These are phyloP conservation scores for Calonectria honghensis DNA, from an alignment of 2,329 filamentous ascomycete genomes.

Conservation along the genomic window DNA sequence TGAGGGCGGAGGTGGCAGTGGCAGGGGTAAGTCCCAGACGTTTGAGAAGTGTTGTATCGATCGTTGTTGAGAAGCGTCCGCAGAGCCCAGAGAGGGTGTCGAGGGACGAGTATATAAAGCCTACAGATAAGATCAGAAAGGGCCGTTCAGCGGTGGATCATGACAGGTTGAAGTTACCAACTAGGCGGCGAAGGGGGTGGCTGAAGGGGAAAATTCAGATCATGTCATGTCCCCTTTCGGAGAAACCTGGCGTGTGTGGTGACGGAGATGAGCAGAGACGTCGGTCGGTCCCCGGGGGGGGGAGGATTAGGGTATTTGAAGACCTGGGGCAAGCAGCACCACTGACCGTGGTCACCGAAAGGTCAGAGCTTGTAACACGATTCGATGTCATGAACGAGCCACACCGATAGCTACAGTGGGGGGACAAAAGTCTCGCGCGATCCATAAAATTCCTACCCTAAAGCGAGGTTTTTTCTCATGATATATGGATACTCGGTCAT, in stretches of 20 bases:
- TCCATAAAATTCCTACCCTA: conserved; percentile 2
- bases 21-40: conserved; percentile 23
- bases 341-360: conserved; percentile 3
- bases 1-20: conserved; percentile 39
- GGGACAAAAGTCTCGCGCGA: neutral
- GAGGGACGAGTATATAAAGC: conserved; percentile 1
- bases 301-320: neutral
- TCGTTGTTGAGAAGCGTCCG: conserved; percentile 3
- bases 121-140: neutral
- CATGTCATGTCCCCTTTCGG: conserved; percentile 1
- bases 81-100: neutral
- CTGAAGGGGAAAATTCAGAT: neutral
- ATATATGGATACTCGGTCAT: neutral
- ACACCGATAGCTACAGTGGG: conserved; percentile 5
- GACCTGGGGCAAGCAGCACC: conserved; percentile 1
- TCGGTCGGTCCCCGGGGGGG: neutral
- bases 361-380: conserved; percentile 5
- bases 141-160: neutral
- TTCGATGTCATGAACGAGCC: conserved; percentile 5
- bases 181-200: neutral
- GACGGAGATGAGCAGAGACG: neutral
- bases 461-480: neutral
- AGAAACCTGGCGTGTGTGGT: conserved; percentile 5
- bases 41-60: conserved; percentile 4
- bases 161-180: conserved; percentile 1